Conservation (phyloP, 73 alveolate species). For the Breviolum minutum region DNA sequence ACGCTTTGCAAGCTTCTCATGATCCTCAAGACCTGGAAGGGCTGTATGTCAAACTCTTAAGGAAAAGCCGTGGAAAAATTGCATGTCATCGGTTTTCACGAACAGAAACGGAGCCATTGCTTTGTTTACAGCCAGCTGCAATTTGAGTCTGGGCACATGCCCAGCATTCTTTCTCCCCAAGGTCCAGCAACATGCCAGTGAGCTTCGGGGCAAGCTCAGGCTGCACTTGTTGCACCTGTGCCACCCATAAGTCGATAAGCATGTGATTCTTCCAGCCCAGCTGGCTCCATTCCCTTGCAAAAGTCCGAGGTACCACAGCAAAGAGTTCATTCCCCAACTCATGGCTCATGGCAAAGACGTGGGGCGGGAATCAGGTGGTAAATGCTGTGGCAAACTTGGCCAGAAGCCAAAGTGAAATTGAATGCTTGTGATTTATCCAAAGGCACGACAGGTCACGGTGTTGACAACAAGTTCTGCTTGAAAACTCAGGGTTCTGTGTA, state of each 20-base stretch:
- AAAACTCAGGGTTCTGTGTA: too few species aligned
- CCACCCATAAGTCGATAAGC: background rate
- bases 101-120: background rate
- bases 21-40: constrained; percentile 39
- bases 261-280: too few species aligned
- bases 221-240: constrained; percentile 67
- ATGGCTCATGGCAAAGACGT: background rate
- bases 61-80: background rate
- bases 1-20: constrained; percentile 51
- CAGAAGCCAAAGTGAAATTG: too few species aligned
- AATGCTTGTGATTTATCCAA: too few species aligned
- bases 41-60: too few species aligned
- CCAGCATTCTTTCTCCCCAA: constrained; percentile 62
- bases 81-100: background rate
- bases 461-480: too few species aligned
- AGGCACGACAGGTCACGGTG: too few species aligned
- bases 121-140: background rate
- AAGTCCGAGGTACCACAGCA: constrained; percentile 12
- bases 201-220: constrained; percentile 72
- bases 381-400: too few species aligned
- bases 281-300: background rate
- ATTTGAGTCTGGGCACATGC: background rate
- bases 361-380: too few species aligned
- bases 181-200: constrained; percentile 81
- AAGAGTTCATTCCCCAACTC: constrained; percentile 84